Conservation (phyloP, 805 yeast species). For the Wickerhamomyces chaumierensis region DNA sequence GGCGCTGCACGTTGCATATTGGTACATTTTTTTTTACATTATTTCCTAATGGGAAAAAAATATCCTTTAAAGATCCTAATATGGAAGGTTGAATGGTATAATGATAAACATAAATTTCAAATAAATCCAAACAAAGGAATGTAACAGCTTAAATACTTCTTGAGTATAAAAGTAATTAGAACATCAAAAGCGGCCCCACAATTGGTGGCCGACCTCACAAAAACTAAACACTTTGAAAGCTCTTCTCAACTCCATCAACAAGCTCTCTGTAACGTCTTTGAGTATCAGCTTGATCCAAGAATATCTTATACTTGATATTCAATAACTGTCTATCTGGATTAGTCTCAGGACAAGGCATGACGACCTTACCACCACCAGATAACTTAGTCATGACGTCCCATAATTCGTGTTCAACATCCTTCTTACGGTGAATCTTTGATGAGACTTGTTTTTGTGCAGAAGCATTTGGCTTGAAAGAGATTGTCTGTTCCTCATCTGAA, state of each 20-base stretch:
- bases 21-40: too few relatives aligned
- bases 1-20: too few relatives aligned
- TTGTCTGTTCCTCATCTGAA: conserved; percentile 36
- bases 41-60: too few relatives aligned
- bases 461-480: conserved; percentile 49
- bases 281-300: conserved; percentile 75
- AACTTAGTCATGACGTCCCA: conserved; percentile 83
- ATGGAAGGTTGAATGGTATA: too few relatives aligned
- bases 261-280: conserved; percentile 67
- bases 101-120: too few relatives aligned
- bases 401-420: conserved; percentile 40
- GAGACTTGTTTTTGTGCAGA: conserved; percentile 43
- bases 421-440: conserved; percentile 25
- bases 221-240: not conserved
- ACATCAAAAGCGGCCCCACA: too few relatives aligned
- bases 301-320: conserved; percentile 71
- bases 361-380: conserved; percentile 76
- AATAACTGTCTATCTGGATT: conserved; percentile 63
- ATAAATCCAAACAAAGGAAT: too few relatives aligned
- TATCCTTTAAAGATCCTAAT: too few relatives aligned
- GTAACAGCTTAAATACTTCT: too few relatives aligned
- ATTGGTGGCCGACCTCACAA: too few relatives aligned
- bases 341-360: conserved; percentile 47
- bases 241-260: conserved; percentile 39
- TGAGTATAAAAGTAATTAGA: too few relatives aligned